Conservation (phyloP, 768 basidiomycete species). For the Solioccasus polychromus region DNA sequence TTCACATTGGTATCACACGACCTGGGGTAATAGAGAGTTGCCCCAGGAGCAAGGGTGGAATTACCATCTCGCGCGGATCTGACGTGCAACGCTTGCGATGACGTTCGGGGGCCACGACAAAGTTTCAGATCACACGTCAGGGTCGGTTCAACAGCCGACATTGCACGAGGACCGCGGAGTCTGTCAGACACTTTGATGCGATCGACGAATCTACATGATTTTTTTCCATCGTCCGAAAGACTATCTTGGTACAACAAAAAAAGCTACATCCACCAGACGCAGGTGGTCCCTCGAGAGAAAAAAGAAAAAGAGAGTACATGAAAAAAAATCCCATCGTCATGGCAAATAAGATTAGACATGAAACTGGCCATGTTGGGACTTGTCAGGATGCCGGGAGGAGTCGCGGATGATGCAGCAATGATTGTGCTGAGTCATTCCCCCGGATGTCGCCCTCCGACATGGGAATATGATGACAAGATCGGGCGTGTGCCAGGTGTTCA, state of each 20-base stretch:
- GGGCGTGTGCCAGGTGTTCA: too few species aligned
- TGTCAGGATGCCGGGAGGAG: slow-evolving; percentile 4
- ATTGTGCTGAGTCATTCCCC: too few species aligned
- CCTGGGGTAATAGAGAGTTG: slow-evolving; percentile 30
- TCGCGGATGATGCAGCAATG: slow-evolving; percentile 6
- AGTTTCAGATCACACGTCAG: background rate
- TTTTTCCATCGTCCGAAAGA: background rate
- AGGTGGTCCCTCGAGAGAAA: slow-evolving; percentile 8
- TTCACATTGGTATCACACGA: slow-evolving; percentile 21
- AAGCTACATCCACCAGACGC: slow-evolving; percentile 8
- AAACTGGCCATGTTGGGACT: too few species aligned
- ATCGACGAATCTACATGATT: too few species aligned
- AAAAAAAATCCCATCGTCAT: too few species aligned
- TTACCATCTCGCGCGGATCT: slow-evolving; percentile 25
- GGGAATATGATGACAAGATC: slow-evolving; percentile 5
- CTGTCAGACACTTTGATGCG: too few species aligned
- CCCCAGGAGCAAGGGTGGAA: slow-evolving; percentile 16
- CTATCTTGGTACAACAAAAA: slow-evolving; percentile 16
- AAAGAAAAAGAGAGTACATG: slow-evolving; percentile 8
- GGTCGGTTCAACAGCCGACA: too few species aligned
- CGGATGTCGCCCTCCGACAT: slow-evolving; percentile 2
- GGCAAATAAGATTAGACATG: too few species aligned
- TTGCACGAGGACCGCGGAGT: too few species aligned
- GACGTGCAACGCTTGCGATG: slow-evolving; percentile 21
- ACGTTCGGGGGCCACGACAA: slow-evolving; percentile 12